These are phyloP conservation scores for Tubosaeta sp. DNA, from an alignment of 768 basidiomycete genomes.

Conservation along the genomic window DNA sequence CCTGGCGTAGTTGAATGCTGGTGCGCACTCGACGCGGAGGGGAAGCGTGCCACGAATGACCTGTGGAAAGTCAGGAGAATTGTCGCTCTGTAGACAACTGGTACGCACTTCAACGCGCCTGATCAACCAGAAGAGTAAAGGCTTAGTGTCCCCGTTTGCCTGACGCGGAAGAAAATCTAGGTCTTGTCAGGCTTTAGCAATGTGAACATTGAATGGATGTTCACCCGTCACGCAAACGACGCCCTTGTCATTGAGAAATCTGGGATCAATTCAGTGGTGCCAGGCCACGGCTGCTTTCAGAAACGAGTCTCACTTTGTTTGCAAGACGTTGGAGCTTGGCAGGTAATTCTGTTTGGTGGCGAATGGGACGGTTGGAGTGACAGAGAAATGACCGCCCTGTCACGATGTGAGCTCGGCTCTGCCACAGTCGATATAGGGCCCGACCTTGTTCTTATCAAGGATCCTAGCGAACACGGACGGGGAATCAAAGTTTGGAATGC, in stretches of 20 bases:
- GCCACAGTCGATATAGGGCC: not conserved
- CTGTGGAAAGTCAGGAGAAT: slow-evolving; percentile 5
- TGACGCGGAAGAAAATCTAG: slow-evolving; percentile 79
- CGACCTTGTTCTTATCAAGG: slow-evolving; percentile 74
- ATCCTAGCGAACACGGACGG: slow-evolving; percentile 90
- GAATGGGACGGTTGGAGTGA: slow-evolving; percentile 67
- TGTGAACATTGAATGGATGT: not conserved
- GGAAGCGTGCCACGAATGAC: slow-evolving; percentile 82
- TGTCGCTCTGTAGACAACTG: not conserved
- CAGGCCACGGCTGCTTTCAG: not conserved
- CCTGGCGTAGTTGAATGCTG: slow-evolving; percentile 94
- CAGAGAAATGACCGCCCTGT: slow-evolving; percentile 87
- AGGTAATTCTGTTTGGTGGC: slow-evolving; percentile 80
- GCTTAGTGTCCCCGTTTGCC: slow-evolving; percentile 35
- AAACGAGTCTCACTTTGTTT: slow-evolving; percentile 57
- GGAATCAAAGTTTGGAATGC: slow-evolving; percentile 90
- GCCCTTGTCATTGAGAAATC: slow-evolving; percentile 82
- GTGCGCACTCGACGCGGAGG: slow-evolving; percentile 84
- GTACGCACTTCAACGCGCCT: slow-evolving; percentile 65
- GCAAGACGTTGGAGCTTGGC: slow-evolving; percentile 78
- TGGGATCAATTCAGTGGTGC: slow-evolving; percentile 16
- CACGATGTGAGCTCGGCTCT: slow-evolving; percentile 2
- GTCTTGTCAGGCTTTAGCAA: slow-evolving; percentile 2
- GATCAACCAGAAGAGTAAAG: slow-evolving; percentile 79
- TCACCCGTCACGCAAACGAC: slow-evolving; percentile 79